Evolutionary conservation across 2,329 filamentous ascomycete species (phyloP).

Genomic region (Fusarium sp.): DNA sequence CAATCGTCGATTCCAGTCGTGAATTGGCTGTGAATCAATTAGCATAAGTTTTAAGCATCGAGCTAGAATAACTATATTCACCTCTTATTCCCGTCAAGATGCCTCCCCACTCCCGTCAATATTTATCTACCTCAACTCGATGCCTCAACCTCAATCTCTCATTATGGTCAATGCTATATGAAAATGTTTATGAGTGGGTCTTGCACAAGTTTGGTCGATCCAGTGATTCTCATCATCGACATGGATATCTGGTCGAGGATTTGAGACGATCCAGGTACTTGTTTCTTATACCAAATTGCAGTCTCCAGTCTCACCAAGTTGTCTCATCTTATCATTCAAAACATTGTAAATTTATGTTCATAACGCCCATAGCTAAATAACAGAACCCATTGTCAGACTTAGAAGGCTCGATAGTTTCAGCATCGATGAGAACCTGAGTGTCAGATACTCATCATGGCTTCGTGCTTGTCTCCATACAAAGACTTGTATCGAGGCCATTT

Average conservation of each 20-base stretch:
- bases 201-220: conserved; percentile 9
- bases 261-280: not conserved
- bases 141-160: not conserved
- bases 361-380: conserved; percentile 2
- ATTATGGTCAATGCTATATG: not conserved
- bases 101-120: conserved; percentile 1
- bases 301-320: not conserved
- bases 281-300: not conserved
- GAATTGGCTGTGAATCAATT: not conserved
- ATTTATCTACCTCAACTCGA: not conserved
- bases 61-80: conserved; percentile 3
- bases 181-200: not conserved
- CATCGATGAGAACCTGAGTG: not conserved
- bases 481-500: conserved; percentile 1
- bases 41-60: not conserved
- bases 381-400: not conserved
- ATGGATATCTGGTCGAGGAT: conserved; percentile 18
- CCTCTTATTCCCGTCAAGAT: not conserved
- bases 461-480: not conserved
- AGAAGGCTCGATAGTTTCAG: not conserved
- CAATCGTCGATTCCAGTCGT: conserved; percentile 20
- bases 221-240: not conserved
- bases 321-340: not conserved
- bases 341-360: conserved; percentile 7
- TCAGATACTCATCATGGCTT: conserved; percentile 1